Evolutionary conservation across 805 yeast species (phyloP).

Genomic region (Candida coquimbonensis): DNA sequence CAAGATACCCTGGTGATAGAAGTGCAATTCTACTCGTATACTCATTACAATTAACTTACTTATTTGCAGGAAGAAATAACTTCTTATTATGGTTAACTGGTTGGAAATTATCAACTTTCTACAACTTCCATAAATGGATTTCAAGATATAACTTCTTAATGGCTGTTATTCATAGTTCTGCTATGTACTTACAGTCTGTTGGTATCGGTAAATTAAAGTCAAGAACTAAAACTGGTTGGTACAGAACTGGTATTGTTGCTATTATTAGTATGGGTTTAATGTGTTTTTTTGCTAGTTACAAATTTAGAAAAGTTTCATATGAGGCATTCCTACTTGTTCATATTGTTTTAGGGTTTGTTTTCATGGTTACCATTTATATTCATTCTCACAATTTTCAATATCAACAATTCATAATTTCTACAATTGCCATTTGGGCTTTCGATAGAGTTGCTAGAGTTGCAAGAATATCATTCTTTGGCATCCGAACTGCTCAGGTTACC

Average conservation of each 20-base stretch:
- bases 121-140: constrained; percentile 59
- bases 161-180: constrained; percentile 16
- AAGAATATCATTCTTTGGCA: constrained; percentile 19
- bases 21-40: constrained; percentile 22
- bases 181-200: constrained; percentile 19
- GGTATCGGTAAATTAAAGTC: constrained; percentile 6
- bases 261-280: constrained; percentile 6
- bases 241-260: constrained; percentile 18
- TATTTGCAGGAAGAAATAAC: constrained; percentile 72
- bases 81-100: constrained; percentile 57
- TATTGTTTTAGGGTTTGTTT: constrained; percentile 44
- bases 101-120: constrained; percentile 57
- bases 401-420: constrained; percentile 34
- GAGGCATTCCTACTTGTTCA: constrained; percentile 56
- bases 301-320: constrained; percentile 47
- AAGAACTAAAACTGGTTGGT: constrained; percentile 13
- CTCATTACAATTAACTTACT: constrained; percentile 43
- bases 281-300: constrained; percentile 22
- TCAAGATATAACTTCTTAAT: constrained; percentile 36
- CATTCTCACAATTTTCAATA: constrained; percentile 49
- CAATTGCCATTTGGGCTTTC: constrained; percentile 38
- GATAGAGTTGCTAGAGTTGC: constrained; percentile 41
- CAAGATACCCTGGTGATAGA: constrained; percentile 24
- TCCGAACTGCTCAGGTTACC: constrained; percentile 18
- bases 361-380: constrained; percentile 48